A percentile compares a stretch with the other conserved stretches of the same genome.
Evolutionary conservation across 768 basidiomycete genomes (phyloP).

Genomic region (Lepiota subincarnata): DNA sequence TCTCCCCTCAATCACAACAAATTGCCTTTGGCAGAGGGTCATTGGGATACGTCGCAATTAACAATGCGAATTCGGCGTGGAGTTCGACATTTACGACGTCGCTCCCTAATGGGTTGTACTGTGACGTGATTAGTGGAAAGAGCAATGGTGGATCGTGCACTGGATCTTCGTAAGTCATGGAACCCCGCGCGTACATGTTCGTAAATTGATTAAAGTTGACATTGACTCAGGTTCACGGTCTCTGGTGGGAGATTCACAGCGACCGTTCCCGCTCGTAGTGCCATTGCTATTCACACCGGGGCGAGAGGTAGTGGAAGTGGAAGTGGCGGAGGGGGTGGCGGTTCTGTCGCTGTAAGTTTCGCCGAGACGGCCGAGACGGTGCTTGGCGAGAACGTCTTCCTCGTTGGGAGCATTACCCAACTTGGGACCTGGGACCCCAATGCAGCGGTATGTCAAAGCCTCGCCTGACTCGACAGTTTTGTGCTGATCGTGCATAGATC

Average conservation of each 20-base stretch:
- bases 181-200: background rate
- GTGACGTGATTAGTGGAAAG: constrained; percentile 57
- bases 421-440: constrained; percentile 49
- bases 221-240: constrained; percentile 39
- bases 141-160: constrained; percentile 40
- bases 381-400: constrained; percentile 59
- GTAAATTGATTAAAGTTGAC: background rate
- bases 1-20: constrained; percentile 50
- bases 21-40: constrained; percentile 66
- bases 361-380: constrained; percentile 52
- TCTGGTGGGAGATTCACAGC: constrained; percentile 46
- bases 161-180: constrained; percentile 41
- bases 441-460: constrained; percentile 35
- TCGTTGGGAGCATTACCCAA: constrained; percentile 52
- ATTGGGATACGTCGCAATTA: constrained; percentile 48
- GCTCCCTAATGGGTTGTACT: constrained; percentile 55
- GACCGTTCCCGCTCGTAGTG: constrained; percentile 46
- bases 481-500: constrained; percentile 29
- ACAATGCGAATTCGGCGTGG: constrained; percentile 59
- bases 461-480: background rate
- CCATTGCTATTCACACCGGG: constrained; percentile 54
- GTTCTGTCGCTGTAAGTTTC: constrained; percentile 41
- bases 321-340: constrained; percentile 13
- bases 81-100: constrained; percentile 52
- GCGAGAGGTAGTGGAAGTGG: constrained; percentile 29